phyloP scores from a whole-genome alignment of 2,329 filamentous ascomycete genomes.

The Cercospora beticola region DNA sequence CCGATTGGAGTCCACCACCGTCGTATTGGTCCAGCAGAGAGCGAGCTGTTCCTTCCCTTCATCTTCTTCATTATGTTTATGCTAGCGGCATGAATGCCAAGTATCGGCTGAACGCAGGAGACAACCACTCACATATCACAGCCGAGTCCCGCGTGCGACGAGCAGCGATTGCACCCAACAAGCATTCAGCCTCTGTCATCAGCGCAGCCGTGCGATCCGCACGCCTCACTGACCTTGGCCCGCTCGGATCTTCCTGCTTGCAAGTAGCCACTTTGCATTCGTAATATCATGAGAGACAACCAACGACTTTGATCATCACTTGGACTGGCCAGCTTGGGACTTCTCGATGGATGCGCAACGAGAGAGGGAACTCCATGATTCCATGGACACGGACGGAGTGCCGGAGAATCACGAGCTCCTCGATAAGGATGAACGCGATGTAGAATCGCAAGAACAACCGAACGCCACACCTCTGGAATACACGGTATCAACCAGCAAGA shows the following conservation, averaged over 20 bases:
- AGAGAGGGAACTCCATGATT: constrained; percentile 4
- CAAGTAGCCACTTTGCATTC: background rate
- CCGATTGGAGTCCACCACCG: background rate
- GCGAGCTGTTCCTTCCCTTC: background rate
- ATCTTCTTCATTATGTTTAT: background rate
- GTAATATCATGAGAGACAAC: background rate
- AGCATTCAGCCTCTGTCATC: constrained; percentile 3
- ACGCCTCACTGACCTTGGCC: background rate
- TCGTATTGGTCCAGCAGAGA: background rate
- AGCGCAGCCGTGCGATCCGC: constrained; percentile 6
- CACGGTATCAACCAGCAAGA: constrained; percentile 28
- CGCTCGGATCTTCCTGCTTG: background rate
- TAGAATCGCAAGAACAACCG: constrained; percentile 14
- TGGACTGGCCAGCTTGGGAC: background rate
- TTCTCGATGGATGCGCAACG: constrained; percentile 4
- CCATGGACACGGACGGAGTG: constrained; percentile 17
- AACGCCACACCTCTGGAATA: constrained; percentile 26
- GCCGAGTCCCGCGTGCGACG: background rate
- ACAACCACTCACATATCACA: background rate
- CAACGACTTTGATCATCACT: background rate
- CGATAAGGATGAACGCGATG: constrained; percentile 19
- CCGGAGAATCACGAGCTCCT: constrained; percentile 20
- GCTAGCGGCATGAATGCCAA: constrained; percentile 2
- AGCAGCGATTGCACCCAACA: background rate
- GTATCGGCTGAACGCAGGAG: background rate